A percentile compares a stretch with the other conserved stretches of the same genome.
phyloP scores from a whole-genome alignment of 306 rosid species.

The Ormosia emarginata region DNA sequence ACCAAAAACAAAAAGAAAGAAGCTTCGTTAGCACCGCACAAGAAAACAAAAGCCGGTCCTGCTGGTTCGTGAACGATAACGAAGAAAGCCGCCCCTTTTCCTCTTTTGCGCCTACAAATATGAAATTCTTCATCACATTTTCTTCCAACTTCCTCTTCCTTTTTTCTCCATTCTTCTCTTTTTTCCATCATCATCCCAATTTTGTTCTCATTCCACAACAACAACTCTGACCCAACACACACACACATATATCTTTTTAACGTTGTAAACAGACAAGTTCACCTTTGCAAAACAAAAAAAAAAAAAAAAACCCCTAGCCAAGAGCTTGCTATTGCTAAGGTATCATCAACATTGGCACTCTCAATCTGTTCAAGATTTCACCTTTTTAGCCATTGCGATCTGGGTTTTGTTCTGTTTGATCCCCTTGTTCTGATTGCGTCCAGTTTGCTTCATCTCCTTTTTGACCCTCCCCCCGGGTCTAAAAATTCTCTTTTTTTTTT shows the following conservation, averaged over 20 bases:
- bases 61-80: conserved; percentile 46
- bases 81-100: conserved; percentile 34
- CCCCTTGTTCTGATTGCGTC: conserved; percentile 16
- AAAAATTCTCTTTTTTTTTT: not conserved
- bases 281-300: not conserved
- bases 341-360: conserved; percentile 16
- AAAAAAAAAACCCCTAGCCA: not conserved
- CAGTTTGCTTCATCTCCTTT: not conserved
- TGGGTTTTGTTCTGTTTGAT: conserved; percentile 42
- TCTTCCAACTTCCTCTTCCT: conserved; percentile 38
- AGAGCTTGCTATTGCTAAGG: conserved; percentile 23
- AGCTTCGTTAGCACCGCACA: conserved; percentile 47
- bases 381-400: conserved; percentile 21
- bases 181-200: conserved; percentile 8
- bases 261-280: conserved; percentile 13
- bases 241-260: not conserved
- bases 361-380: conserved; percentile 1
- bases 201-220: conserved; percentile 15
- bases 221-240: not conserved
- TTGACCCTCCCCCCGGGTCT: not conserved
- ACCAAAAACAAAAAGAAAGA: conserved; percentile 23
- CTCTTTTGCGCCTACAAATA: conserved; percentile 56
- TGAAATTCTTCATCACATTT: conserved; percentile 31
- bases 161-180: conserved; percentile 21
- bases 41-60: conserved; percentile 54